Conservation (phyloP, 139 green algal genomes). For the Auxenochlorella pyrenoidosa region DNA sequence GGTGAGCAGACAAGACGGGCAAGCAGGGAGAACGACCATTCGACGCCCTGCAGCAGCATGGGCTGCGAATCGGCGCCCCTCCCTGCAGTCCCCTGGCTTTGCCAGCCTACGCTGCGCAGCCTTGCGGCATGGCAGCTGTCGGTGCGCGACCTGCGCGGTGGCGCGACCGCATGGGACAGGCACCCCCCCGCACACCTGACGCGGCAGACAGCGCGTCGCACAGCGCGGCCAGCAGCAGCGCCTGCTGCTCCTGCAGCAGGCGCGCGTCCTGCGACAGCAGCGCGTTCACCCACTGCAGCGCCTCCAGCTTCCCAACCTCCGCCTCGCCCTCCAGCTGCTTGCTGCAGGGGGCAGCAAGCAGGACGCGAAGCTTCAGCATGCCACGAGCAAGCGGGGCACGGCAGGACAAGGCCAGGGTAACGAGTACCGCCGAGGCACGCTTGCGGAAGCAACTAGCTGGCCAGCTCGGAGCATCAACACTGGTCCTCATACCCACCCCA, state of each 20-base stretch:
- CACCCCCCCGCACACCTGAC: no score
- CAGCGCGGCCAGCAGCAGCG: constrained; percentile 74
- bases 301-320: constrained; percentile 83
- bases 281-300: constrained; percentile 79
- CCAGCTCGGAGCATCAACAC: no score
- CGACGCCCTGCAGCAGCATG: no score
- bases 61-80: background rate
- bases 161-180: no score
- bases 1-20: no score
- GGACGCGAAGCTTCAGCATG: no score
- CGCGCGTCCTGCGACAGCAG: constrained; percentile 49
- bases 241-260: constrained; percentile 68
- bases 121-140: no score
- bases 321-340: constrained; percentile 38
- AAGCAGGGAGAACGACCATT: no score
- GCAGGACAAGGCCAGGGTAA: background rate
- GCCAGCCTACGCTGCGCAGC: background rate
- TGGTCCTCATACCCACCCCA: no score
- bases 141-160: no score
- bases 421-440: no score
- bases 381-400: background rate
- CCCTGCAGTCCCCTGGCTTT: background rate
- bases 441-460: no score
- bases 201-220: constrained; percentile 55
- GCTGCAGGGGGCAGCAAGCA: background rate